Evolutionary conservation across 2,329 filamentous ascomycete genomes (phyloP).

Genomic region (Lachnellula hyalina): DNA sequence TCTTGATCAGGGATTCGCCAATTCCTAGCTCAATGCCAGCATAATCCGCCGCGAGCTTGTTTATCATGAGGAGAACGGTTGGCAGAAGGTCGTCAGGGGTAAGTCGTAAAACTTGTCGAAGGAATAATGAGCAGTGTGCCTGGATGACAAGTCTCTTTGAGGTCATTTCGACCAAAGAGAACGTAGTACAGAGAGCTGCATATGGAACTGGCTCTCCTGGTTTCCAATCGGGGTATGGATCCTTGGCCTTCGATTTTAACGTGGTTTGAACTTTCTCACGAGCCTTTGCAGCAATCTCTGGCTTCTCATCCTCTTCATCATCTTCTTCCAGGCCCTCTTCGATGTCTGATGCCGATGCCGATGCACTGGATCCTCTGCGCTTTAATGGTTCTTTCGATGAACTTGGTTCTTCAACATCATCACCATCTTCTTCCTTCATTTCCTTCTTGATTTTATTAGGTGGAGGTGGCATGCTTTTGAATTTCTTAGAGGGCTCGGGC

Average conservation of each 20-base stretch:
- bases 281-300: slow-evolving; percentile 66
- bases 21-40: slow-evolving; percentile 97
- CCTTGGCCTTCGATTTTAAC: slow-evolving; percentile 61
- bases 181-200: slow-evolving; percentile 88
- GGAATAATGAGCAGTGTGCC: slow-evolving; percentile 82
- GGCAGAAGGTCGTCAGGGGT: slow-evolving; percentile 84
- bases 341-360: slow-evolving; percentile 44
- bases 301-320: slow-evolving; percentile 57
- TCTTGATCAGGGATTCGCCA: slow-evolving; percentile 97
- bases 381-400: slow-evolving; percentile 21
- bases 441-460: slow-evolving; percentile 14
- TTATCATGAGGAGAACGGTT: slow-evolving; percentile 92
- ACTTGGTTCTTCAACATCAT: slow-evolving; percentile 30
- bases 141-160: slow-evolving; percentile 85
- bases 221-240: slow-evolving; percentile 95
- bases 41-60: slow-evolving; percentile 95
- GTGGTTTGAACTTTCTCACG: slow-evolving; percentile 76
- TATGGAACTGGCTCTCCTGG: slow-evolving; percentile 85
- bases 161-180: slow-evolving; percentile 91
- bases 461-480: slow-evolving; percentile 14
- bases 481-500: slow-evolving; percentile 8
- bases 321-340: slow-evolving; percentile 45
- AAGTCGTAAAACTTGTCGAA: slow-evolving; percentile 88
- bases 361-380: slow-evolving; percentile 29
- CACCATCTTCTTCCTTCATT: slow-evolving; percentile 36